phyloP scores from a whole-genome alignment of 2,329 filamentous ascomycete genomes.

The Alternaria sp. region DNA sequence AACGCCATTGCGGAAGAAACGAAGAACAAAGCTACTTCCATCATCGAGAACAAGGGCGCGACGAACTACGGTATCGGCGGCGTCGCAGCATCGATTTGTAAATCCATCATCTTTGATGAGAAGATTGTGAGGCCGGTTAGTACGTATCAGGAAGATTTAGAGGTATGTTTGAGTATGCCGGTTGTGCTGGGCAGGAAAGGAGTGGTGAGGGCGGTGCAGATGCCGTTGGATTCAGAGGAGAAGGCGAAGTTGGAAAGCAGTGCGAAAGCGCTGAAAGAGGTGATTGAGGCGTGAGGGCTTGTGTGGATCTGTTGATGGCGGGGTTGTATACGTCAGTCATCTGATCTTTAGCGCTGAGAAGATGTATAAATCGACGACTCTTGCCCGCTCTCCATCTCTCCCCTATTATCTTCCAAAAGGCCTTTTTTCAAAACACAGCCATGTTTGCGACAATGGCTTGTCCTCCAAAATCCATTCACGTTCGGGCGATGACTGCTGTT shows the following conservation, averaged over 20 bases:
- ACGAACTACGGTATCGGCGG: constrained; percentile 30
- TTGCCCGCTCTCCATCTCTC: not conserved
- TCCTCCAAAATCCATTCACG: too few relatives aligned
- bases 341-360: not conserved
- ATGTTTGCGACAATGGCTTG: too few relatives aligned
- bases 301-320: too few relatives aligned
- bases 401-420: too few relatives aligned
- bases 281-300: constrained; percentile 14
- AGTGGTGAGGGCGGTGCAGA: constrained; percentile 11
- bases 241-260: constrained; percentile 14
- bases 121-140: constrained; percentile 20
- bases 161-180: constrained; percentile 23
- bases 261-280: constrained; percentile 18
- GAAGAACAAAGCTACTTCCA: constrained; percentile 20
- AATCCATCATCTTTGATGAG: constrained; percentile 20
- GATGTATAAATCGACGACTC: not conserved
- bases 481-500: too few relatives aligned
- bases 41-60: constrained; percentile 28
- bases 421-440: too few relatives aligned
- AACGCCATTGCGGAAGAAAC: constrained; percentile 16
- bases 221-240: constrained; percentile 16
- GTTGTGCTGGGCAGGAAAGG: constrained; percentile 24
- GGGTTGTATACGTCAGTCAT: too few relatives aligned
- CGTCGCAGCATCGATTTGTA: constrained; percentile 25
- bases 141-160: constrained; percentile 17